phyloP scores from a whole-genome alignment of 148 eudicot species.

The Rhododendron ovatum region DNA sequence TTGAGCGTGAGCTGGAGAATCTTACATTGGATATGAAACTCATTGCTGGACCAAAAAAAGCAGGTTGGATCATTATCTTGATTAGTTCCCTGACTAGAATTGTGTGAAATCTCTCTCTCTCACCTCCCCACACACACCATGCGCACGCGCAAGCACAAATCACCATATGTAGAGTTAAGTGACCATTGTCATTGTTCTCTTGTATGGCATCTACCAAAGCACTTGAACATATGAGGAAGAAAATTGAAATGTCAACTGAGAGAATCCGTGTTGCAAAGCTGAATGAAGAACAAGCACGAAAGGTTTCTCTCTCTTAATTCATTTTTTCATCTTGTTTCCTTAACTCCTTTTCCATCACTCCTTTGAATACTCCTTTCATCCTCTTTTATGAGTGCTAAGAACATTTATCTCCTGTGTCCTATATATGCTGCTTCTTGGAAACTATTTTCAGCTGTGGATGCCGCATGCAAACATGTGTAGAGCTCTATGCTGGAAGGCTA shows the following conservation, averaged over 20 bases:
- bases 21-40: slow-evolving; percentile 88
- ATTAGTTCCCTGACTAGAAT: background rate
- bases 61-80: slow-evolving; percentile 43
- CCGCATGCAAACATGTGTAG: background rate
- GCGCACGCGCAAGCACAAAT: background rate
- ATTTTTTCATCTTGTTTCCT: background rate
- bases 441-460: background rate
- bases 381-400: background rate
- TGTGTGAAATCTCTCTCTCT: background rate
- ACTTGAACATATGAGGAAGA: slow-evolving; percentile 91
- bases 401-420: background rate
- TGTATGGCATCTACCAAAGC: slow-evolving; percentile 33
- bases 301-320: slow-evolving; percentile 34
- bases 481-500: background rate
- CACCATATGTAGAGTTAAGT: background rate
- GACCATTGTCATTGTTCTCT: background rate
- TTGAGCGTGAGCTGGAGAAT: slow-evolving; percentile 77
- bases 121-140: background rate
- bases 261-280: slow-evolving; percentile 62
- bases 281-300: slow-evolving; percentile 78
- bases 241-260: slow-evolving; percentile 86
- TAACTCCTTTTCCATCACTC: background rate
- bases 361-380: background rate
- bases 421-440: background rate
- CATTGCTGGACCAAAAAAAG: slow-evolving; percentile 93